Base-by-base conservation (phyloP, 2,329 filamentous ascomycete species). In the Pseudogymnoascus sp. region DNA sequence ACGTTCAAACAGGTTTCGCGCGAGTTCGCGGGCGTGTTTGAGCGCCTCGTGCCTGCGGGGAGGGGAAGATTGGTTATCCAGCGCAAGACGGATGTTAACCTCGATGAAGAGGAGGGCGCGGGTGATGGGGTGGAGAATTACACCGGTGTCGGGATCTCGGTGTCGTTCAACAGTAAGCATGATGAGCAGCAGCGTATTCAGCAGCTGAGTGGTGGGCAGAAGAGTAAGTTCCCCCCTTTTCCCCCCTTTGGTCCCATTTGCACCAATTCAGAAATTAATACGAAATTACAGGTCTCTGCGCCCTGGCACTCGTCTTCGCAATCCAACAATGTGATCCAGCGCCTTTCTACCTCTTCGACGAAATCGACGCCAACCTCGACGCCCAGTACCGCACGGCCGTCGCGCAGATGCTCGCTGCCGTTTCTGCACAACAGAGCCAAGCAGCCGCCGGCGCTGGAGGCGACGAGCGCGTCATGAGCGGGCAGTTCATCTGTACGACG, bases 121-220 rank as follows among this genome's bases (percentile, higher is more conserved):
- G 85, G 87, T 55, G 84, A 85, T 40, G 83, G 81, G 62, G 91
- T 99, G 1, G 94, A 97, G 76, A 97, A 96, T 75, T 99, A 99
- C 73, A 92, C 87, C 4, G 94, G 94, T 64, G 93, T 99, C 6
- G 92, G 92, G 48, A 97, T 99, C 76, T 93, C 89, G 70, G 94
- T 99, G 39, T 96, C 92, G 62, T 99, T 99, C 82, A 99, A 99
- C 79, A 96, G 90, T 68, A 97, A 97, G 76, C 89, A 96, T 67
- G 94, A 99, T 70, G 94, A 99, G 72, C 94, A 99, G 75, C 94
- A 99, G 74, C 89, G 92, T 65, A 97, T 99, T 69, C 92, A 97
- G 76, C 94, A 99, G 75, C 85, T 99, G 65, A 95, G 90, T 69
- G 94, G 94, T 79, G 94, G 94, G 33, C 94, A 99, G 72, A 99